Evolutionary conservation across 495 filamentous ascomycete species (phyloP), one percentile per base, ranked within the genome.

Genomic region (Penicillium psychrofluorescens): DNA sequence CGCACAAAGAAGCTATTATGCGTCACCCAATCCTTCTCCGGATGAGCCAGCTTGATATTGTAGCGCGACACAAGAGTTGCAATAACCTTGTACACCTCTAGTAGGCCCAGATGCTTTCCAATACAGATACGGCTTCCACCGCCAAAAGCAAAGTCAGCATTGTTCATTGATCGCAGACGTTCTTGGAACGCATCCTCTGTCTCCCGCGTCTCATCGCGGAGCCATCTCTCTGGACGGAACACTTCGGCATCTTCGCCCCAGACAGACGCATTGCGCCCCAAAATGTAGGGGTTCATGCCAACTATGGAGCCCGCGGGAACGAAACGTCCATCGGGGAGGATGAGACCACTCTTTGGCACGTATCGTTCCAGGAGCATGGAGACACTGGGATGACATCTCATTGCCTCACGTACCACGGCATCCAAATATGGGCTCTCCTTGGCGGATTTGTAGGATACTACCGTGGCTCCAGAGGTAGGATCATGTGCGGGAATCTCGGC

Each of bases 141-240:
- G 4, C 75, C 75, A 36, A 80, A 80, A 54, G 74, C 43, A 2
- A 76, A 38, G 36, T 66, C 66, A 2, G 46, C 51, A 22, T 45
- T 47, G 8, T 68, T 51, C 61, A 65, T 64, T 7, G 43, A 36
- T 11, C 45, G 47, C 12, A 57, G 50, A 66, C 78, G 51, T 67
- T 71, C 41, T 62, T 61, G 61, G 69, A 70, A 78, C 67, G 71
- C 38, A 44, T 64, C 56, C 51, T 67, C 29, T 53, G 65, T 50
- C 56, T 59, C 60, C 64, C 65, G 45, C 64, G 30, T 56, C 31
- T 71, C 68, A 35, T 55, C 53, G 44, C 77, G 72, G 33, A 88
- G 52, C 84, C 84, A 87, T 34, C 84, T 54, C 58, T 83, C 82
- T 0, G 84, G 83, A 12, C 75, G 59, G 50, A 75, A 88, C 1